A percentile compares a stretch with the other conserved stretches of the same genome.
These are phyloP conservation scores for Lasiodiplodia citricola DNA, from an alignment of 2,329 filamentous ascomycete species.

Conservation along the genomic window DNA sequence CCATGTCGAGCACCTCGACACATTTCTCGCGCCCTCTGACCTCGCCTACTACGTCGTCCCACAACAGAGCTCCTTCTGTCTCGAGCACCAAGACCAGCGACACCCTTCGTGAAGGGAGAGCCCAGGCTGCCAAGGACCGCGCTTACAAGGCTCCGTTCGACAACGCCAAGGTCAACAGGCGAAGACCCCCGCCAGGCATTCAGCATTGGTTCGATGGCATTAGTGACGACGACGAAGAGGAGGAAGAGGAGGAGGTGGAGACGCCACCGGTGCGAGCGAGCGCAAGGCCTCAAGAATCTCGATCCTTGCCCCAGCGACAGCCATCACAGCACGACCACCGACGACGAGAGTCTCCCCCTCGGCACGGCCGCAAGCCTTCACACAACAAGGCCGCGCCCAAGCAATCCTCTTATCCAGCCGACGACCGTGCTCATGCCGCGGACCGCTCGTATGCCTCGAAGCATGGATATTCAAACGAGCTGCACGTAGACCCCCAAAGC, in stretches of 20 bases:
- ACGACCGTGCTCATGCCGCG: neutral
- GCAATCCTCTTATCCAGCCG: neutral
- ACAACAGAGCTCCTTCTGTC: constrained; percentile 33
- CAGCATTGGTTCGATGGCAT: constrained; percentile 58
- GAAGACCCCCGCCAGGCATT: constrained; percentile 54
- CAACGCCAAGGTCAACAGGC: constrained; percentile 53
- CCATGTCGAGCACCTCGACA: constrained; percentile 46
- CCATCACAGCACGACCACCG: neutral
- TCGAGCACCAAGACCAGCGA: constrained; percentile 34
- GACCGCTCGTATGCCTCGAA: neutral
- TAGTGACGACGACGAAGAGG: constrained; percentile 46
- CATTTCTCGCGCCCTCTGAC: constrained; percentile 42
- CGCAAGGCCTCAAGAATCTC: neutral
- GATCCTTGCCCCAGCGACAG: neutral
- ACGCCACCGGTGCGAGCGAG: neutral
- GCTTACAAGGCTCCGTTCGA: constrained; percentile 39
- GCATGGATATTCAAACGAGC: neutral
- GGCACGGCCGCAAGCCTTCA: neutral
- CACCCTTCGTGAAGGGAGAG: constrained; percentile 27
- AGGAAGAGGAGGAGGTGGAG: constrained; percentile 32
- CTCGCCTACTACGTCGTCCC: constrained; percentile 13
- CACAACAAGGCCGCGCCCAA: neutral
- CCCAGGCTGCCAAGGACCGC: constrained; percentile 24
- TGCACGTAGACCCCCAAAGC: neutral
- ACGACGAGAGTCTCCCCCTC: neutral